Percentiles rank a stretch among this genome's conserved stretches.
These are phyloP conservation scores for Tilletiopsis washingtonensis DNA, from an alignment of 1,284 basidiomycete species.

Conservation along the genomic window DNA sequence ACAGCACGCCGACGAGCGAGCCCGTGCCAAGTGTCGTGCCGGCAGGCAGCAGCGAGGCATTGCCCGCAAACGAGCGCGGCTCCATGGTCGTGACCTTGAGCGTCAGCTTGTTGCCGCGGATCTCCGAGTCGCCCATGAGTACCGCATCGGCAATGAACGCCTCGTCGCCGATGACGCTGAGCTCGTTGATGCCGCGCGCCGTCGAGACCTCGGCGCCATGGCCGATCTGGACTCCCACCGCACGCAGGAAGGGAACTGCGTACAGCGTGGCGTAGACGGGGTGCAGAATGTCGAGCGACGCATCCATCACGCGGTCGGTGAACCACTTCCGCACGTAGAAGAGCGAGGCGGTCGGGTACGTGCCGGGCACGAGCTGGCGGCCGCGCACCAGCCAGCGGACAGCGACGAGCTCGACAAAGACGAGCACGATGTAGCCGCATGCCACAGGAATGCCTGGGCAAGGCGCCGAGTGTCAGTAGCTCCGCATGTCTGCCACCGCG, in stretches of 20 bases:
- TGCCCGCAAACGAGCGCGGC: conserved; percentile 6
- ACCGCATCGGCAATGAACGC: conserved; percentile 7
- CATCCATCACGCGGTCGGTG: conserved; percentile 7
- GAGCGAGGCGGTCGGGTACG: background rate
- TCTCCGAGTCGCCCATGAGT: conserved; percentile 1
- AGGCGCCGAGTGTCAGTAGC: too few relatives aligned
- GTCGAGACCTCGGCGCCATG: conserved; percentile 6
- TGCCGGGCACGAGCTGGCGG: background rate
- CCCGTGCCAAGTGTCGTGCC: conserved; percentile 3
- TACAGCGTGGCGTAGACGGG: conserved; percentile 8
- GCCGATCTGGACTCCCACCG: conserved; percentile 8
- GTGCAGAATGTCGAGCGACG: conserved; percentile 1
- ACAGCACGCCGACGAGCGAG: conserved; percentile 6
- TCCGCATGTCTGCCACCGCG: too few relatives aligned
- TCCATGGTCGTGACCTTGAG: conserved; percentile 3
- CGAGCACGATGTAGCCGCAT: conserved; percentile 1
- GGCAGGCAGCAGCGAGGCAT: conserved; percentile 4
- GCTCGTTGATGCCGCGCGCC: conserved; percentile 4
- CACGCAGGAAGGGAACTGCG: conserved; percentile 3
- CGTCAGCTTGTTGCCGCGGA: conserved; percentile 2
- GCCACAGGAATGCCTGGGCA: conserved; percentile 1
- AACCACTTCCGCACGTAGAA: conserved; percentile 10
- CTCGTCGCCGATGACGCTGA: conserved; percentile 9
- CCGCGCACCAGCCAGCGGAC: conserved; percentile 3
- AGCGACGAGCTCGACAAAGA: conserved; percentile 4